A percentile compares a stretch with the other conserved stretches of the same genome.
Evolutionary conservation across 306 rosid species (phyloP).

Genomic region (Castanospermum australe): DNA sequence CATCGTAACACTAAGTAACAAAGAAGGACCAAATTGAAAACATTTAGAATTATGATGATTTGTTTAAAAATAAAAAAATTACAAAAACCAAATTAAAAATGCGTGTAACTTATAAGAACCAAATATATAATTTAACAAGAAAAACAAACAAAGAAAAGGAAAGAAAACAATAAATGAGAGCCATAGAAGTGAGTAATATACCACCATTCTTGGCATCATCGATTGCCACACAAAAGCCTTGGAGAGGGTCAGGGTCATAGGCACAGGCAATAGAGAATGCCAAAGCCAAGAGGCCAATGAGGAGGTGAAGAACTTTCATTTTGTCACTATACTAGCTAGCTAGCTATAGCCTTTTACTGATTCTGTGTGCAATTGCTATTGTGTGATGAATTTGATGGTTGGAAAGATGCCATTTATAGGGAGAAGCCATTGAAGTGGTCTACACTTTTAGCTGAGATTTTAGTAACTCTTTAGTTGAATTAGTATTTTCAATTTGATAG

Average conservation of each 20-base stretch:
- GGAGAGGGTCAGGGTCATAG: conserved; percentile 18
- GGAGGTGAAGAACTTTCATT: neutral
- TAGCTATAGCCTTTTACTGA: neutral
- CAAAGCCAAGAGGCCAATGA: neutral
- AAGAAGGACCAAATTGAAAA: too few relatives aligned
- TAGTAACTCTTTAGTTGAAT: neutral
- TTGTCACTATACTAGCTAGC: neutral
- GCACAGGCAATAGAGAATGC: conserved; percentile 6
- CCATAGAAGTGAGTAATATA: neutral
- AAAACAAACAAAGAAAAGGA: neutral
- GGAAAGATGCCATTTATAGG: neutral
- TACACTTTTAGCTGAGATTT: neutral
- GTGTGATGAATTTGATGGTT: neutral
- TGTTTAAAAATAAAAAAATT: too few relatives aligned
- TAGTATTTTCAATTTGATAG: neutral
- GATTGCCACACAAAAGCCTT: neutral
- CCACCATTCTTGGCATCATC: neutral
- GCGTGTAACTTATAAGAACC: too few relatives aligned
- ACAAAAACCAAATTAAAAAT: too few relatives aligned
- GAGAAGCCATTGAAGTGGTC: neutral
- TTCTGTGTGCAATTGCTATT: neutral
- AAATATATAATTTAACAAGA: too few relatives aligned
- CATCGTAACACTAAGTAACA: too few relatives aligned
- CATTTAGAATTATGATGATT: too few relatives aligned
- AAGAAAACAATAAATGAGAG: neutral